These are phyloP conservation scores for Penicillium sp. DNA, from an alignment of 2,329 filamentous ascomycete genomes.

Conservation along the genomic window DNA sequence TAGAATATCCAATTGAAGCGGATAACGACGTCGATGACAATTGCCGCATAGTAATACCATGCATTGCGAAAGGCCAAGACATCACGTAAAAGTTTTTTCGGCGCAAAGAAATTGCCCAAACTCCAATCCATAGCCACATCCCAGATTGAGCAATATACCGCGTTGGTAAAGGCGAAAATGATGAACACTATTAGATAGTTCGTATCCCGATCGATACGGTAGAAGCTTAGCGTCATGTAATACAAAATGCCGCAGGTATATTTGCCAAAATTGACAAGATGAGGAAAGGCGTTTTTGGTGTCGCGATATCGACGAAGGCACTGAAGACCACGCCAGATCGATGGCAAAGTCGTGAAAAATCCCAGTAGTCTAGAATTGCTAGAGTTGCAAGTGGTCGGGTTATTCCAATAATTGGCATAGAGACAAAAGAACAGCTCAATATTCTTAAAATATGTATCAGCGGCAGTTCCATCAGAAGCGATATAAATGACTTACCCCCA, in stretches of 20 bases:
- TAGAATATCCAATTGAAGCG: conserved; percentile 96
- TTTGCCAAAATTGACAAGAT: conserved; percentile 88
- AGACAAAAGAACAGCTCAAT: conserved; percentile 92
- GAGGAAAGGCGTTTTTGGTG: conserved; percentile 82
- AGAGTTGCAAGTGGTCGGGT: conserved; percentile 77
- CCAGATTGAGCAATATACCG: conserved; percentile 83
- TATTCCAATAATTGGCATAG: conserved; percentile 73
- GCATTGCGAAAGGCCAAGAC: conserved; percentile 72
- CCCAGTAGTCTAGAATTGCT: conserved; percentile 77
- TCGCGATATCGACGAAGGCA: conserved; percentile 87
- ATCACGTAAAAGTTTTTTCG: conserved; percentile 66
- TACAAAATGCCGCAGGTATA: conserved; percentile 80
- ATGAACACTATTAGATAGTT: conserved; percentile 68
- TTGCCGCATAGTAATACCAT: conserved; percentile 84
- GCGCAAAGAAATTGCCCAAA: conserved; percentile 71
- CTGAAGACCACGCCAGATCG: conserved; percentile 86
- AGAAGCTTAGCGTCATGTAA: conserved; percentile 75
- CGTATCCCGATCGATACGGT: conserved; percentile 64
- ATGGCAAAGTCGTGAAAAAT: conserved; percentile 77
- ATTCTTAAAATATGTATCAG: conserved; percentile 55
- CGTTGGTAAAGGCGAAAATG: conserved; percentile 74
- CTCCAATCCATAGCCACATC: conserved; percentile 96
- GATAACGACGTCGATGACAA: conserved; percentile 76
- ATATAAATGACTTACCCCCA: conserved; percentile 60
- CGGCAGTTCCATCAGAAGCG: conserved; percentile 17